Evolutionary conservation across 2,329 filamentous ascomycete genomes (phyloP), one percentile per base, ranked within the genome.

Genomic region (Ophiostoma sp.): DNA sequence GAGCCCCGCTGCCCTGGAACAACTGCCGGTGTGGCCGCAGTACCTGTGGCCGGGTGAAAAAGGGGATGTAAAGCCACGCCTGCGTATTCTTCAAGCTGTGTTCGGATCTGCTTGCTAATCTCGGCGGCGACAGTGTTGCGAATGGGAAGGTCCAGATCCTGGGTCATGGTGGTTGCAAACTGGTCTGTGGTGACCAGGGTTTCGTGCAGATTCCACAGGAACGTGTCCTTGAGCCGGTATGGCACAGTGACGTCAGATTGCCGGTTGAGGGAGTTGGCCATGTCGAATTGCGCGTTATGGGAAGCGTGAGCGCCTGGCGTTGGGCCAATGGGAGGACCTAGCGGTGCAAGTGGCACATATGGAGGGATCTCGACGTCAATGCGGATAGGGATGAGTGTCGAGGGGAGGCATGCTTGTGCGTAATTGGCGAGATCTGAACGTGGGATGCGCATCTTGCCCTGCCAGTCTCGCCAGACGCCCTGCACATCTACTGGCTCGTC

Each of bases 171-270:
- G 75, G 91, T 87, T n/a, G 95, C 95, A 78, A 98, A 99, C 77
- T 96, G 91, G 77, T 99, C 95, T 0, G 95, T 96, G 0, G 95
- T 99, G 68, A 94, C 91, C 71, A 97, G 83, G 0, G 92, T 91
- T 81, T 99, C 95, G 80, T 98, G 94, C 17, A 99, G 84, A 76
- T 99, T 99, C 95, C 95, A 99, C 68, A 97, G 81, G 76, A 99
- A 98, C n/a, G 92, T 90, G 76, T 99, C 95, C 76, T 96, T 93
- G 71, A 99, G 84, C 73, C 95, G 88, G 80, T 93, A 97, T 3
- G 92, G 90, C 0, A 93, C 89, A 17, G 93, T 93, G 72, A 87
- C 80, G 73, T 97, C 94, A 70, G 90, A 90, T 70, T 86, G 84
- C 76, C 90, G 89, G 81, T 96, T 97, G 70, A 93, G 89, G 17